A percentile compares a stretch with the other conserved stretches of the same genome.
Conservation (phyloP, 306 rosid species). For the Canavalia ensiformis region DNA sequence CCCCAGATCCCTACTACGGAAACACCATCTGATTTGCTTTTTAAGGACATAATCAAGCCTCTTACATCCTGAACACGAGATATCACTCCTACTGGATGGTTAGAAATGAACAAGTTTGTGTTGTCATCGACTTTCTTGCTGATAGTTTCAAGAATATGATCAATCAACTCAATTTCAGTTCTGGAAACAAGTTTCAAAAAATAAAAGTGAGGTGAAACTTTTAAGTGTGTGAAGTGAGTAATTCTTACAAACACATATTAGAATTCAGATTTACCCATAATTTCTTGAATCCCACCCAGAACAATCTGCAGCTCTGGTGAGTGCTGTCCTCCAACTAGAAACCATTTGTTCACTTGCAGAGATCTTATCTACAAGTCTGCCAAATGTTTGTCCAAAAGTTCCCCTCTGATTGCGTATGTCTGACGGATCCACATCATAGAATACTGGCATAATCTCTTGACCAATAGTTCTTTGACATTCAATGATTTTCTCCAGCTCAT, state of each 20-base stretch:
- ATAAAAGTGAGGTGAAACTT: too few relatives aligned
- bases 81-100: conserved; percentile 8
- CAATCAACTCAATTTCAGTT: conserved; percentile 8
- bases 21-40: conserved; percentile 14
- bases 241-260: too few relatives aligned
- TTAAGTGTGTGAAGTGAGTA: neutral
- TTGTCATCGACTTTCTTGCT: neutral
- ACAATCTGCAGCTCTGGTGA: neutral
- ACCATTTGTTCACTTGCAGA: neutral
- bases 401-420: neutral
- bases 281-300: neutral
- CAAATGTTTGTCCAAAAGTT: neutral
- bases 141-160: neutral
- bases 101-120: neutral
- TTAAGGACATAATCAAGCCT: neutral
- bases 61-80: neutral
- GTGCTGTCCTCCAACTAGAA: neutral
- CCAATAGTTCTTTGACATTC: neutral
- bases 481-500: conserved; percentile 22
- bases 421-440: conserved; percentile 9
- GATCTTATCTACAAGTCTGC: neutral
- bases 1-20: conserved; percentile 9
- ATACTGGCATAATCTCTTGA: neutral
- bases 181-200: neutral
- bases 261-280: neutral